Evolutionary conservation across 495 filamentous ascomycete species (phyloP).

Genomic region (Daldinia concentrica): DNA sequence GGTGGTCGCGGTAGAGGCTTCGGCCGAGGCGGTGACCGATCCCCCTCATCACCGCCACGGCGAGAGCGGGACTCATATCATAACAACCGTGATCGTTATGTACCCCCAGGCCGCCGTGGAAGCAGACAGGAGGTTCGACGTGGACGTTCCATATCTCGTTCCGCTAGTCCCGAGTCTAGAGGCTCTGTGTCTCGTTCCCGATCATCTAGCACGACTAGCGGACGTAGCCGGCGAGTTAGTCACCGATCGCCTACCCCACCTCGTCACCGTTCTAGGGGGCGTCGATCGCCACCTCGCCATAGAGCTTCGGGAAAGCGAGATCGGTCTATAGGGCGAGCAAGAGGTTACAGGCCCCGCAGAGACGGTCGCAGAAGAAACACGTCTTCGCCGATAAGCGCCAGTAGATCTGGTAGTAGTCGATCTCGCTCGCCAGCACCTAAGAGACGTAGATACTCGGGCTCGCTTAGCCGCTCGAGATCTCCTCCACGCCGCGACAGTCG

Average conservation of each 20-base stretch:
- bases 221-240: conserved; percentile 46
- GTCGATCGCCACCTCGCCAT: conserved; percentile 55
- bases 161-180: conserved; percentile 38
- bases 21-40: conserved; percentile 58
- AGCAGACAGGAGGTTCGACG: conserved; percentile 46
- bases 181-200: conserved; percentile 47
- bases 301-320: conserved; percentile 53
- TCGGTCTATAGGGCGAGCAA: conserved; percentile 50
- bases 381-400: conserved; percentile 38
- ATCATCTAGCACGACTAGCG: conserved; percentile 46
- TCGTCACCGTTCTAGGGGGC: conserved; percentile 50
- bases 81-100: conserved; percentile 59
- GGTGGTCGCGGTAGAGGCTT: conserved; percentile 57
- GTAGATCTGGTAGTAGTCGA: conserved; percentile 41
- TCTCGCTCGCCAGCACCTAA: conserved; percentile 46
- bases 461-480: conserved; percentile 51
- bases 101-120: conserved; percentile 56
- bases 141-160: conserved; percentile 46
- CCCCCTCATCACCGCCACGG: conserved; percentile 70
- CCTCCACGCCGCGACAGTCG: conserved; percentile 41
- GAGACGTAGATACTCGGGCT: conserved; percentile 47
- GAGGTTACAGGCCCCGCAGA: conserved; percentile 37
- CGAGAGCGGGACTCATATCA: conserved; percentile 54
- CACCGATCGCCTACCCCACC: conserved; percentile 52
- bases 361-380: conserved; percentile 47